A percentile compares a stretch with the other conserved stretches of the same genome.
Evolutionary conservation across 2,329 filamentous ascomycete species (phyloP).

Genomic region (Westerdykella ornata): DNA sequence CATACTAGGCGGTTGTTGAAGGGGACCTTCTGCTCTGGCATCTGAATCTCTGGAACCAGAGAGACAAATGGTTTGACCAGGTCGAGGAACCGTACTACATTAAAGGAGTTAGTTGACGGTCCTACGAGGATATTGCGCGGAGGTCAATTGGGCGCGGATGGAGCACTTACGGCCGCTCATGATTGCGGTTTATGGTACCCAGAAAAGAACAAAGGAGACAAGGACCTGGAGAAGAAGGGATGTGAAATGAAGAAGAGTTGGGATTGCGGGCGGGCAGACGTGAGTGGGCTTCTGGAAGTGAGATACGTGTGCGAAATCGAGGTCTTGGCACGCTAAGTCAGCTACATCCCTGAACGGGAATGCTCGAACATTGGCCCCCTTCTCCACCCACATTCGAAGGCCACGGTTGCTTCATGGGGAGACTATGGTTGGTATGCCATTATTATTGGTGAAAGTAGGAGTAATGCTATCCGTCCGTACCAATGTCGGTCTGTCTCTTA

Average conservation of each 20-base stretch:
- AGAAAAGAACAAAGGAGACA: conserved; percentile 30
- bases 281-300: conserved; percentile 24
- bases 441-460: too few species aligned
- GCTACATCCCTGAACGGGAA: conserved; percentile 20
- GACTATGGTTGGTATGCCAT: too few species aligned
- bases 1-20: conserved; percentile 75
- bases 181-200: conserved; percentile 39
- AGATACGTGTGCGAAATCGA: conserved; percentile 23
- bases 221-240: conserved; percentile 23
- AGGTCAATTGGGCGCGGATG: conserved; percentile 23
- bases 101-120: conserved; percentile 14
- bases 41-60: conserved; percentile 88
- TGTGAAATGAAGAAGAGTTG: conserved; percentile 23
- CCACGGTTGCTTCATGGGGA: background rate
- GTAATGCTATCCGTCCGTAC: too few species aligned
- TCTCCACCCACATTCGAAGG: background rate
- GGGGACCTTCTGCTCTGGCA: conserved; percentile 91
- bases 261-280: conserved; percentile 19
- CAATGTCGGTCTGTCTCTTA: too few species aligned
- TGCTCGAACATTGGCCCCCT: background rate
- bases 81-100: conserved; percentile 93
- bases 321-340: conserved; percentile 12
- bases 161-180: conserved; percentile 54
- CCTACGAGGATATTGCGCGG: conserved; percentile 10
- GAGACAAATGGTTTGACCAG: conserved; percentile 99